phyloP scores from a whole-genome alignment of 306 rosid species.

The Quercus glauca region DNA sequence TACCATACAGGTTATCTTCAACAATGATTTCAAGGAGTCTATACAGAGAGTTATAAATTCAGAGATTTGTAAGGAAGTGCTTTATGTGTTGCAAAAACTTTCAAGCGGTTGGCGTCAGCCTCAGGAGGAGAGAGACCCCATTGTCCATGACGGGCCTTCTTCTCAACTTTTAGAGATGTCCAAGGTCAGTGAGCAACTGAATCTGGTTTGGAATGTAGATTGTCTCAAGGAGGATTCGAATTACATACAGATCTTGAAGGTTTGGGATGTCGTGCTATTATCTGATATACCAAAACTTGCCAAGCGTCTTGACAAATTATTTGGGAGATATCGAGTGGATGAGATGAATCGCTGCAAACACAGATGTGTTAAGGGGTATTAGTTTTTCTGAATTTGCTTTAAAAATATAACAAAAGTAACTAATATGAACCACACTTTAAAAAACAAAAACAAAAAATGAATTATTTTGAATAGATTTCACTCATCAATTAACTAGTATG shows the following conservation, averaged over 20 bases:
- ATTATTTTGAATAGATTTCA: no score
- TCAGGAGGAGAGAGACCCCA: slow-evolving; percentile 8
- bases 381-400: background rate
- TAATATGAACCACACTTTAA: no score
- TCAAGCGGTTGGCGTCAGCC: slow-evolving; percentile 52
- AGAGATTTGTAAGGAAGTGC: slow-evolving; percentile 28
- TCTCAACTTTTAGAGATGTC: slow-evolving; percentile 36
- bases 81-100: slow-evolving; percentile 40
- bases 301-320: slow-evolving; percentile 25
- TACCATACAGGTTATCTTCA: slow-evolving; percentile 32
- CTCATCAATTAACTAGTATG: no score
- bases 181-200: slow-evolving; percentile 34
- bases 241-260: slow-evolving; percentile 36
- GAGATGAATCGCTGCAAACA: slow-evolving; percentile 35
- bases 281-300: slow-evolving; percentile 27
- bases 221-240: slow-evolving; percentile 31
- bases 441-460: no score
- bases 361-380: slow-evolving; percentile 31
- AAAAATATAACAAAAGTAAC: background rate
- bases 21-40: slow-evolving; percentile 26
- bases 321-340: slow-evolving; percentile 27
- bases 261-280: slow-evolving; percentile 44
- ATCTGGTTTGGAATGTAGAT: slow-evolving; percentile 53
- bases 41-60: slow-evolving; percentile 24
- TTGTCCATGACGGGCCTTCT: slow-evolving; percentile 17